A percentile compares a stretch with the other conserved stretches of the same genome.
phyloP scores from a whole-genome alignment of 2,329 filamentous ascomycete species.

The Rasamsonia emersonii region DNA sequence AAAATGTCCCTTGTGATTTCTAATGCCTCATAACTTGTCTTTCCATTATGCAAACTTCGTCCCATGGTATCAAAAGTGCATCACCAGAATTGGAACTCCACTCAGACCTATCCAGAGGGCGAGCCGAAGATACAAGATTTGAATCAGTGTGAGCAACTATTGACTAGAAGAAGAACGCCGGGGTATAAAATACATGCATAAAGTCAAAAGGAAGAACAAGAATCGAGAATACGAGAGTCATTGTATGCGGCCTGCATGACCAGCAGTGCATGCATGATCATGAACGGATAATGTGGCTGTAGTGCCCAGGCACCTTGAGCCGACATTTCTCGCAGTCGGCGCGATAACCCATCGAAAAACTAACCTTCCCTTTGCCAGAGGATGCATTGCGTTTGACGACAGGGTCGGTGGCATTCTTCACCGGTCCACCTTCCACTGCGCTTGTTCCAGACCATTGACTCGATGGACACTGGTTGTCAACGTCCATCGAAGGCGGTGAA shows the following conservation, averaged over 20 bases:
- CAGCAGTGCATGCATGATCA: too few species aligned
- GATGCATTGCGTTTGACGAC: not conserved
- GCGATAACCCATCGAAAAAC: constrained; percentile 69
- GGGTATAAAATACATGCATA: too few species aligned
- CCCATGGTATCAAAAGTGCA: too few species aligned
- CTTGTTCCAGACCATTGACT: constrained; percentile 4
- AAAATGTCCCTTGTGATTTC: too few species aligned
- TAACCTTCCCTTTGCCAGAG: constrained; percentile 43
- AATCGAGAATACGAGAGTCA: constrained; percentile 3
- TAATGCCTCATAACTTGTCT: too few species aligned
- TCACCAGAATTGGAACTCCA: too few species aligned
- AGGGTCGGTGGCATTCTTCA: not conserved
- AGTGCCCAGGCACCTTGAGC: constrained; percentile 66
- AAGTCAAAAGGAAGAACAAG: too few species aligned
- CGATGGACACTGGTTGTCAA: constrained; percentile 2
- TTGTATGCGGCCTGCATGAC: constrained; percentile 8
- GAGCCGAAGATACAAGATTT: too few species aligned
- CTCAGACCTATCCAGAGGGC: too few species aligned
- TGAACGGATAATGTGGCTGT: constrained; percentile 61
- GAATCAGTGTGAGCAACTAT: too few species aligned
- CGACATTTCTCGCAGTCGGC: constrained; percentile 71
- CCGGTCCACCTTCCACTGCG: constrained; percentile 1
- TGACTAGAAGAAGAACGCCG: too few species aligned
- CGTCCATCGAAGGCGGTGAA: constrained; percentile 7
- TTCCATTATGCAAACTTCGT: too few species aligned